phyloP scores from a whole-genome alignment of 1,284 basidiomycete species.

The Pseudozyma flocculosa region DNA sequence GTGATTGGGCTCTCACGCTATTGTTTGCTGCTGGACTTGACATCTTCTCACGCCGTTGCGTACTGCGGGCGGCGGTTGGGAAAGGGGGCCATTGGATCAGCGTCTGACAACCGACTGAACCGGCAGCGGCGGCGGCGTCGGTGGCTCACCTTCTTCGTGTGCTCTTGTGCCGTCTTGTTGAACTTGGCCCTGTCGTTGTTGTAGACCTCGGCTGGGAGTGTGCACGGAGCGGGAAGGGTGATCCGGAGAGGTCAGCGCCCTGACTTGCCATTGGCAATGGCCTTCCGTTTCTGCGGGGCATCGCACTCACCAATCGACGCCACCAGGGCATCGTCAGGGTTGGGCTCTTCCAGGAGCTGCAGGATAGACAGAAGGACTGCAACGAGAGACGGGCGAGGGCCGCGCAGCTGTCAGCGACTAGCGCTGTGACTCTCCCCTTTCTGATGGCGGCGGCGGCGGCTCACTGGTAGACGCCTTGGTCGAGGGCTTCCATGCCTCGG shows the following conservation, averaged over 20 bases:
- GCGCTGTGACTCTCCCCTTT: neutral
- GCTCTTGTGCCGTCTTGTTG: constrained; percentile 45
- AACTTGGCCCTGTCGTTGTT: constrained; percentile 45
- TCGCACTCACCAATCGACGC: constrained; percentile 54
- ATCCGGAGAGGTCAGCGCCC: neutral
- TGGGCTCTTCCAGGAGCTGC: constrained; percentile 52
- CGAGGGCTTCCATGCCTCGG: constrained; percentile 57
- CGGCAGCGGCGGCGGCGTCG: too few species aligned
- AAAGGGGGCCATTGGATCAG: too few species aligned
- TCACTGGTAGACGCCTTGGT: constrained; percentile 55
- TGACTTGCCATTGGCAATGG: neutral
- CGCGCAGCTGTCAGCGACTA: neutral
- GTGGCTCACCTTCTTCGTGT: constrained; percentile 47
- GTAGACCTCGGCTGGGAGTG: constrained; percentile 49
- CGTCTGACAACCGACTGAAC: too few species aligned
- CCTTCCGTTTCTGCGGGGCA: too few species aligned
- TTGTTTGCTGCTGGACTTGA: too few species aligned
- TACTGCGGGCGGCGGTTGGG: constrained; percentile 3
- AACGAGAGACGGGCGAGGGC: neutral
- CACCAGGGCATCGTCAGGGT: constrained; percentile 54
- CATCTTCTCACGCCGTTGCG: constrained; percentile 11
- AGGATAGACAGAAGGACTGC: constrained; percentile 50
- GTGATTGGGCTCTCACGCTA: too few species aligned
- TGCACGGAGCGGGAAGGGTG: neutral
- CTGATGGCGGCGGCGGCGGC: constrained; percentile 7